Evolutionary conservation across 441 rosid species (phyloP).

Genomic region (Gossypium gossypioides): DNA sequence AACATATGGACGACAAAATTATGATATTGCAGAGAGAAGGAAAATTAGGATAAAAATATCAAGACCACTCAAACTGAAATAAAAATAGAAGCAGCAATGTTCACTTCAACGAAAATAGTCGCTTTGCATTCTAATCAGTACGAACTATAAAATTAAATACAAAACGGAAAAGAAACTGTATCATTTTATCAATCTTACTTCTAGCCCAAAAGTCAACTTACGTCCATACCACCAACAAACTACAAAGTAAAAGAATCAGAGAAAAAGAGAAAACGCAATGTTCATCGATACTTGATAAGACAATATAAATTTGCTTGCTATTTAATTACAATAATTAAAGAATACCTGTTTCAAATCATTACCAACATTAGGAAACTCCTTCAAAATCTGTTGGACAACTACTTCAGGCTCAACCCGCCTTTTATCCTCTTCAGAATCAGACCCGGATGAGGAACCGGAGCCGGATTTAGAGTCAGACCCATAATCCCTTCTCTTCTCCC

Average conservation of each 20-base stretch:
- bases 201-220: neutral
- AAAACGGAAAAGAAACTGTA: neutral
- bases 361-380: slow-evolving; percentile 57
- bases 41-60: neutral
- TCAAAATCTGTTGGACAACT: slow-evolving; percentile 39
- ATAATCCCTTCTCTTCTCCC: slow-evolving; percentile 34
- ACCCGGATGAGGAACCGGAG: slow-evolving; percentile 24
- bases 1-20: neutral
- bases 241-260: neutral
- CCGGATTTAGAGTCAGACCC: slow-evolving; percentile 27
- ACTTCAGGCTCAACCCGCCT: slow-evolving; percentile 33
- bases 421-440: slow-evolving; percentile 25
- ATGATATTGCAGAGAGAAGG: neutral
- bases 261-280: neutral
- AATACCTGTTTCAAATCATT: slow-evolving; percentile 64
- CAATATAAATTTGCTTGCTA: neutral
- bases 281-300: neutral
- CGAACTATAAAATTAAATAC: neutral
- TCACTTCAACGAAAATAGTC: neutral
- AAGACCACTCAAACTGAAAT: neutral
- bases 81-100: neutral
- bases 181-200: neutral
- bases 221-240: neutral
- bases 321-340: neutral
- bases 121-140: neutral